Conservation (phyloP, 2,329 filamentous ascomycete species). For the Alternaria tenuissima region DNA sequence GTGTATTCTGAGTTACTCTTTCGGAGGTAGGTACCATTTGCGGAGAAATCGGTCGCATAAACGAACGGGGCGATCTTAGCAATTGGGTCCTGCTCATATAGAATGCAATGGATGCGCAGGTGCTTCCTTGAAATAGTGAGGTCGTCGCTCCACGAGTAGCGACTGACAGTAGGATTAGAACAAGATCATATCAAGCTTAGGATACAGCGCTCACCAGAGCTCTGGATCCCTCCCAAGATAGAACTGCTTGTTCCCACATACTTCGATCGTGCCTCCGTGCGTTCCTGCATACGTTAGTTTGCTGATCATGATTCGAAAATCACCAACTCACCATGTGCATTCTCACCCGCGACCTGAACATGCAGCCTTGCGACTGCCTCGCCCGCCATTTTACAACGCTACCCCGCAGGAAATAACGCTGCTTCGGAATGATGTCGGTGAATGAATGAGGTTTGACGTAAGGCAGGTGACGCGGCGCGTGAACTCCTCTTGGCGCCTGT, state of each 20-base stretch:
- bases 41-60: slow-evolving; percentile 57
- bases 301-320: background rate
- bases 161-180: slow-evolving; percentile 34
- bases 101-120: slow-evolving; percentile 56
- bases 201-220: slow-evolving; percentile 40
- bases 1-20: slow-evolving; percentile 35
- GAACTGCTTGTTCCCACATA: slow-evolving; percentile 49
- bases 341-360: slow-evolving; percentile 26
- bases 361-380: slow-evolving; percentile 41
- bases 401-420: background rate
- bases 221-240: slow-evolving; percentile 43
- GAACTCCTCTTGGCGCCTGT: slow-evolving; percentile 10
- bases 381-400: slow-evolving; percentile 32
- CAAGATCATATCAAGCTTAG: slow-evolving; percentile 8
- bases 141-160: slow-evolving; percentile 42
- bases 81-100: slow-evolving; percentile 53
- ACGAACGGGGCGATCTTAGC: slow-evolving; percentile 55
- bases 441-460: slow-evolving; percentile 1
- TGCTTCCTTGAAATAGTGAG: slow-evolving; percentile 56
- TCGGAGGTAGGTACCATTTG: slow-evolving; percentile 52
- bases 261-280: slow-evolving; percentile 34
- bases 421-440: background rate
- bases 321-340: slow-evolving; percentile 27
- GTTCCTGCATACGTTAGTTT: slow-evolving; percentile 37
- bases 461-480: slow-evolving; percentile 22